Percentiles rank a stretch among this genome's conserved stretches.
phyloP scores from a whole-genome alignment of 73 alveolate species.

The Paramecium biaurelia region DNA sequence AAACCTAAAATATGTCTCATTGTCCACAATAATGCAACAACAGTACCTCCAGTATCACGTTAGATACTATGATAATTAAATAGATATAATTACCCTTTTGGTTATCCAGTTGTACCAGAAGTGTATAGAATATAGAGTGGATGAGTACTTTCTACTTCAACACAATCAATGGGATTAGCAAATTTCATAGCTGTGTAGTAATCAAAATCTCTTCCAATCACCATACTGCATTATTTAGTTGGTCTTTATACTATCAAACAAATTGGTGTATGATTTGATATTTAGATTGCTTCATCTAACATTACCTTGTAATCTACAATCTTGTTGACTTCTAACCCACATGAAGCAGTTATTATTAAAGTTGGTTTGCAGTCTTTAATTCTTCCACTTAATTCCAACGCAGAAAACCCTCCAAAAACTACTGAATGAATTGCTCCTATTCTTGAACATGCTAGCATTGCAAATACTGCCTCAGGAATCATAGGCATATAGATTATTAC shows the following conservation, averaged over 20 bases:
- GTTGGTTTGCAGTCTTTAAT: conserved; percentile 89
- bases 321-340: conserved; percentile 96
- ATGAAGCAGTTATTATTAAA: conserved; percentile 90
- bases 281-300: conserved; percentile 85
- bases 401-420: conserved; percentile 99
- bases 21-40: conserved; percentile 91
- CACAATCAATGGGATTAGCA: conserved; percentile 71
- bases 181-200: conserved; percentile 71
- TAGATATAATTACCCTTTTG: conserved; percentile 87
- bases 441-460: conserved; percentile 98
- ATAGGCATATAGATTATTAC: conserved; percentile 99
- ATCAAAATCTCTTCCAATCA: conserved; percentile 66
- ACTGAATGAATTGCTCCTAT: conserved; percentile 99
- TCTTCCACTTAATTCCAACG: conserved; percentile 93
- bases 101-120: conserved; percentile 99
- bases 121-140: conserved; percentile 97
- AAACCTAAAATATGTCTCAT: conserved; percentile 93
- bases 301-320: conserved; percentile 82
- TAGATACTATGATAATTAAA: conserved; percentile 64
- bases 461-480: conserved; percentile 96
- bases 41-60: conserved; percentile 97
- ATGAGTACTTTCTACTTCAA: conserved; percentile 85
- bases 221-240: conserved; percentile 41
- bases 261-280: conserved; percentile 67
- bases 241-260: conserved; percentile 74